Conservation (phyloP, 2,329 filamentous ascomycete species). For the Neurospora crassa region DNA sequence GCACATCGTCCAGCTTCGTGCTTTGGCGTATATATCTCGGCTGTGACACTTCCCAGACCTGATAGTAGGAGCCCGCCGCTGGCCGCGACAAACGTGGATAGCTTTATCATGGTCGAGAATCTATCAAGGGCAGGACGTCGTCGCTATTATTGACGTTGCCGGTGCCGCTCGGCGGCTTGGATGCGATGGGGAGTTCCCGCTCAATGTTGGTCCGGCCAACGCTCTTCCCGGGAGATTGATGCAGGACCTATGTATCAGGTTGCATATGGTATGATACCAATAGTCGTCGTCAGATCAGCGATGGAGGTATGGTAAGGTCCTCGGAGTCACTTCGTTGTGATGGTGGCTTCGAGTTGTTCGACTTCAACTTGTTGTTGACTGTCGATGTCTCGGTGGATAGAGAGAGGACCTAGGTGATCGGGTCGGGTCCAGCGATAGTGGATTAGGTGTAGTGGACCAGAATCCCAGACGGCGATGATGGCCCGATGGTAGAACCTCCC, state of each 20-base stretch:
- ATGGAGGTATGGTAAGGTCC: not conserved
- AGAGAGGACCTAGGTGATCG: not conserved
- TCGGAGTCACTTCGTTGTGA: not conserved
- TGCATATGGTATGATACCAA: not conserved
- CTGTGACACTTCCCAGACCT: conserved; percentile 17
- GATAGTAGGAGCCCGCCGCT: conserved; percentile 26
- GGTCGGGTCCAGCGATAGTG: not conserved
- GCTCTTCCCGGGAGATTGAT: not conserved
- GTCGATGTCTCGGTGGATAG: not conserved
- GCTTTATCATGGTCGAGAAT: conserved; percentile 26
- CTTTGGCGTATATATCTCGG: conserved; percentile 39
- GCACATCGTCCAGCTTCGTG: conserved; percentile 86
- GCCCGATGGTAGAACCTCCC: not conserved
- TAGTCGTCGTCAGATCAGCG: not conserved
- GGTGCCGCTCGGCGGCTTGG: conserved; percentile 15
- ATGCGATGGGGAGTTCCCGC: not conserved
- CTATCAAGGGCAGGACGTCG: not conserved
- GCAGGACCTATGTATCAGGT: not conserved
- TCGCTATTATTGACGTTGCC: not conserved
- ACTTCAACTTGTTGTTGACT: not conserved
- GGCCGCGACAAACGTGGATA: conserved; percentile 23
- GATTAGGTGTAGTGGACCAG: not conserved
- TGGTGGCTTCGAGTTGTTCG: not conserved
- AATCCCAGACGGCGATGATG: not conserved
- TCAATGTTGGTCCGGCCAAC: not conserved